A percentile compares a stretch with the other conserved stretches of the same genome.
phyloP scores from a whole-genome alignment of 441 rosid species.

The Pelargonium citronellum region DNA sequence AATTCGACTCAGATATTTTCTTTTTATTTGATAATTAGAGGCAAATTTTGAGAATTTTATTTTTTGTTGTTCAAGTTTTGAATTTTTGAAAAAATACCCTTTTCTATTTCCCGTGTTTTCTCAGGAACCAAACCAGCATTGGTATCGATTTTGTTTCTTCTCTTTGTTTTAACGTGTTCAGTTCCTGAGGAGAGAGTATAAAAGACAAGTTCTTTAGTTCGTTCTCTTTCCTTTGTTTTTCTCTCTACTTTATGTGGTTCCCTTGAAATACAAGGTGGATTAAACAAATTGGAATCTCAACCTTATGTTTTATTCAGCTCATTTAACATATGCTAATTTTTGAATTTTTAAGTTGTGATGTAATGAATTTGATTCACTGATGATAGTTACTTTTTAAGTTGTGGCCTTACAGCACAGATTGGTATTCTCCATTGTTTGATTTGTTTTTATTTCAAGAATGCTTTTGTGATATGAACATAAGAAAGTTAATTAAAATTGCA shows the following conservation, averaged over 20 bases:
- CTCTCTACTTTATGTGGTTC: constrained; percentile 17
- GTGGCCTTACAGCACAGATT: too few species aligned
- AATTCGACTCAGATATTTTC: too few species aligned
- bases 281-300: not conserved
- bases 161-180: constrained; percentile 20
- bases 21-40: too few species aligned
- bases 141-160: constrained; percentile 16
- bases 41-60: not conserved
- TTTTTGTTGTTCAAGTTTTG: not conserved
- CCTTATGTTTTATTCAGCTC: constrained; percentile 11
- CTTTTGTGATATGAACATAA: not conserved
- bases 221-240: constrained; percentile 18
- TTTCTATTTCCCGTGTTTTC: constrained; percentile 14
- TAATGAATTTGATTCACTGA: not conserved
- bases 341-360: not conserved
- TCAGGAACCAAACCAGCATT: constrained; percentile 15
- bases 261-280: constrained; percentile 29
- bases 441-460: not conserved
- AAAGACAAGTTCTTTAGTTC: constrained; percentile 21
- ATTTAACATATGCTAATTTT: not conserved
- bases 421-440: not conserved
- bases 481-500: not conserved
- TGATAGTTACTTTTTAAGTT: not conserved
- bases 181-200: constrained; percentile 19
- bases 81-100: not conserved